phyloP scores from a whole-genome alignment of 2,329 filamentous ascomycete genomes.

The Berkeleyomyces basicola region DNA sequence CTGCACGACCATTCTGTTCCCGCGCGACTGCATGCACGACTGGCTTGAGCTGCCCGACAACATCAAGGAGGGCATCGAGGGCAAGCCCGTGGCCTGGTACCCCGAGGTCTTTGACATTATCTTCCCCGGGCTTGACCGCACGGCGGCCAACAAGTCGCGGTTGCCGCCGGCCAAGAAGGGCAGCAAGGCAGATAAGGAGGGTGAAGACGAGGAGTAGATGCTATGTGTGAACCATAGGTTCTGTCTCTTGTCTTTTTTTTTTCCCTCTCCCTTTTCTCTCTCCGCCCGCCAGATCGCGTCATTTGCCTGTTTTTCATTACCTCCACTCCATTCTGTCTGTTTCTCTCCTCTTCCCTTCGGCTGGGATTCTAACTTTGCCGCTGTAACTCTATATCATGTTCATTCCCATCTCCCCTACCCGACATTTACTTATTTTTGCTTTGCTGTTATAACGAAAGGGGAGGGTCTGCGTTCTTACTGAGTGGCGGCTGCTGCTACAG shows the following conservation, averaged over 20 bases:
- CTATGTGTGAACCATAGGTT: not conserved
- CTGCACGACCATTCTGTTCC: conserved; percentile 87
- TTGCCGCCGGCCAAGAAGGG: conserved; percentile 29
- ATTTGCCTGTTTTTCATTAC: conserved; percentile 3
- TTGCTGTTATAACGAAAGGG: not conserved
- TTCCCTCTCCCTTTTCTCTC: conserved; percentile 4
- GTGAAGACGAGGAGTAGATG: conserved; percentile 19
- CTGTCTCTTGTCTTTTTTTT: not conserved
- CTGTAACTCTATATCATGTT: conserved; percentile 11
- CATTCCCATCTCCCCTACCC: not conserved
- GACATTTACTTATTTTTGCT: not conserved
- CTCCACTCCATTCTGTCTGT: conserved; percentile 5
- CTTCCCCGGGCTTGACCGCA: conserved; percentile 64
- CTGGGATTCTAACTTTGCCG: conserved; percentile 9
- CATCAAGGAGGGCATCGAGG: conserved; percentile 91
- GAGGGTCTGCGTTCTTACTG: not conserved
- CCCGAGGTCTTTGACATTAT: conserved; percentile 81
- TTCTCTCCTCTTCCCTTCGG: conserved; percentile 5
- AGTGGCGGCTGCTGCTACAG: not conserved
- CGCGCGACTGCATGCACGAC: conserved; percentile 85
- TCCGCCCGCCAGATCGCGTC: not conserved
- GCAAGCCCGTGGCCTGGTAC: conserved; percentile 86
- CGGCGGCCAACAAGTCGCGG: conserved; percentile 48
- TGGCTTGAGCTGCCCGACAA: conserved; percentile 98
- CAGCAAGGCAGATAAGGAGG: conserved; percentile 24